These are phyloP conservation scores for Kazachstania sp. DNA, from an alignment of 1,139 yeast species.

Conservation along the genomic window DNA sequence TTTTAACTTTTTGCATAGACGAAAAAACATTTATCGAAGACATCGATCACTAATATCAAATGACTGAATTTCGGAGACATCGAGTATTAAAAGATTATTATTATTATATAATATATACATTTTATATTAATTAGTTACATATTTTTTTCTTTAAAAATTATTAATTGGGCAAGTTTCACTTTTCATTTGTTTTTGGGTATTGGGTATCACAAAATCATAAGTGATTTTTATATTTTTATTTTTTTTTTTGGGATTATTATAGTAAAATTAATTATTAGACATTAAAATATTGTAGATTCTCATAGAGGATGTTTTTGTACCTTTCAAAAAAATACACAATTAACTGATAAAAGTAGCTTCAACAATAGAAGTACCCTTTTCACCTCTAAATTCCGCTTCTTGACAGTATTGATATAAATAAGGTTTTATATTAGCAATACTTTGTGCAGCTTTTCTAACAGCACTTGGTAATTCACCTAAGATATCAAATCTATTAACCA, in stretches of 20 bases:
- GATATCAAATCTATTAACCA: constrained; percentile 79
- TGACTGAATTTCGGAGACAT: too few species aligned
- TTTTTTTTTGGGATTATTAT: background rate
- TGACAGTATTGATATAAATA: constrained; percentile 78
- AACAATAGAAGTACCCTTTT: constrained; percentile 23
- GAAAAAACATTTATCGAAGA: too few species aligned
- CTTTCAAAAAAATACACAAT: too few species aligned
- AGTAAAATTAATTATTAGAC: background rate
- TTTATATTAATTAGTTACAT: too few species aligned
- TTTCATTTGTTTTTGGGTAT: background rate
- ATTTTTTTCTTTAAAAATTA: too few species aligned
- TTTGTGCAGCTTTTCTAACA: constrained; percentile 70
- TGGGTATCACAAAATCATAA: background rate
- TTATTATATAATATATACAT: too few species aligned
- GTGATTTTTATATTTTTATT: too few species aligned
- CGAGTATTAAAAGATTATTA: too few species aligned
- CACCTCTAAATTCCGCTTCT: constrained; percentile 26
- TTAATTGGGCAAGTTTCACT: background rate
- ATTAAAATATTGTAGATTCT: background rate
- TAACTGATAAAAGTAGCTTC: constrained; percentile 27
- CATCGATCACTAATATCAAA: too few species aligned
- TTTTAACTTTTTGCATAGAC: too few species aligned
- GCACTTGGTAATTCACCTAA: constrained; percentile 84
- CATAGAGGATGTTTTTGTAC: background rate
- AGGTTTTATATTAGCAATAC: constrained; percentile 80